These are phyloP conservation scores for Acidomyces sp. DNA, from an alignment of 495 filamentous ascomycete species.

Conservation along the genomic window DNA sequence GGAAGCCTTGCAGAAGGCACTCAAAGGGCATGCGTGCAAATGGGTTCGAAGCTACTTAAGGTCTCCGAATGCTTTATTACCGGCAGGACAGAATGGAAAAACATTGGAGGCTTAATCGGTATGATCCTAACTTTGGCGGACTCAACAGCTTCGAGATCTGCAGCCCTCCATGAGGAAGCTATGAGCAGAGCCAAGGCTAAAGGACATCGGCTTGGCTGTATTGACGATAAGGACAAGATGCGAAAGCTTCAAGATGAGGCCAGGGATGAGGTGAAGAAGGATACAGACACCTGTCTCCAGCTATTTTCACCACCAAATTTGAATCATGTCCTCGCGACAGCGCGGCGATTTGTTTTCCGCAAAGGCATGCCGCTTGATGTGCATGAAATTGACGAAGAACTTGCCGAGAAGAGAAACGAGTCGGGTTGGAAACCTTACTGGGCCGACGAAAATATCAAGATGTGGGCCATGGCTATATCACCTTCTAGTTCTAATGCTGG, in stretches of 20 bases:
- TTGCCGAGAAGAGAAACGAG: conserved; percentile 22
- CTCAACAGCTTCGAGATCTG: conserved; percentile 27
- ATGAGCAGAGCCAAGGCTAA: conserved; percentile 12
- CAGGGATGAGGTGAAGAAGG: conserved; percentile 22
- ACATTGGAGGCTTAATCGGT: conserved; percentile 68
- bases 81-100: conserved; percentile 60
- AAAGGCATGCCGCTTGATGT: conserved; percentile 58
- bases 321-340: conserved; percentile 62
- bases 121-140: conserved; percentile 75
- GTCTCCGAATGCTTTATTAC: conserved; percentile 68
- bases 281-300: conserved; percentile 35
- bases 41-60: conserved; percentile 44
- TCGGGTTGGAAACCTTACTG: conserved; percentile 47
- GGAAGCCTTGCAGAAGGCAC: conserved; percentile 73
- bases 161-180: conserved; percentile 18
- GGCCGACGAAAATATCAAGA: conserved; percentile 57
- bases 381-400: conserved; percentile 46
- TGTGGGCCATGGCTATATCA: conserved; percentile 63
- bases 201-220: conserved; percentile 3
- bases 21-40: conserved; percentile 61
- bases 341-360: conserved; percentile 79
- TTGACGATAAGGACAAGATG: conserved; percentile 22
- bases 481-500: conserved; percentile 22
- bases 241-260: conserved; percentile 20
- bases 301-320: conserved; percentile 70